Evolutionary conservation across 2,329 filamentous ascomycete species (phyloP).

Genomic region (Microdochium bolleyi): DNA sequence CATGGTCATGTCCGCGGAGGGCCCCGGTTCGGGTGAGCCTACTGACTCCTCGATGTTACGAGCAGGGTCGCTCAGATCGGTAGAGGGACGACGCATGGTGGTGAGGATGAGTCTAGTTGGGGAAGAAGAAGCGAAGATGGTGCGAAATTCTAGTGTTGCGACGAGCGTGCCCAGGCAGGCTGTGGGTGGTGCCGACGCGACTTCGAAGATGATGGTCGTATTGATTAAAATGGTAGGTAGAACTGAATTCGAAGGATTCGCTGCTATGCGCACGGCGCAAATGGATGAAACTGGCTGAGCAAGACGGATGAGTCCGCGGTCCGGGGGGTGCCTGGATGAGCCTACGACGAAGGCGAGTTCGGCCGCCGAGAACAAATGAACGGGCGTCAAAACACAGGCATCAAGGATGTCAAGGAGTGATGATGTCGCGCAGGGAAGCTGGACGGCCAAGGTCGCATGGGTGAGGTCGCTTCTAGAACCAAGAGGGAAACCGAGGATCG

Average conservation of each 20-base stretch:
- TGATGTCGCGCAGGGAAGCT: neutral
- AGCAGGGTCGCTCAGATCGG: constrained; percentile 31
- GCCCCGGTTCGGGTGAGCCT: constrained; percentile 17
- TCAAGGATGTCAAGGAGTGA: neutral
- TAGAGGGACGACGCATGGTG: constrained; percentile 34
- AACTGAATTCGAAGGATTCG: too few species aligned
- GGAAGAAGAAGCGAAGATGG: neutral
- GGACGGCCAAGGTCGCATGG: neutral
- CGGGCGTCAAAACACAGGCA: neutral
- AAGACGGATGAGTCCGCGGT: neutral
- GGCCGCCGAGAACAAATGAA: neutral
- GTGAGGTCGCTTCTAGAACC: neutral
- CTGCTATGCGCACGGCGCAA: too few species aligned
- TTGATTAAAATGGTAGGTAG: too few species aligned
- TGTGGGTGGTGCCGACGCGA: too few species aligned
- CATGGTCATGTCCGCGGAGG: constrained; percentile 16
- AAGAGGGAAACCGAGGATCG: neutral
- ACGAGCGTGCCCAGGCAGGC: too few species aligned
- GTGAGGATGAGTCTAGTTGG: neutral
- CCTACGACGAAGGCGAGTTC: too few species aligned
- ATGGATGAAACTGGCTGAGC: neutral
- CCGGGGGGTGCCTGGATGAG: too few species aligned
- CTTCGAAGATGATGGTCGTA: too few species aligned
- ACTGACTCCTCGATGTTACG: constrained; percentile 28
- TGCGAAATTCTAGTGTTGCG: neutral